Conservation (phyloP, 2,329 filamentous ascomycete species). For the Graphiopsis chlorocephala region DNA sequence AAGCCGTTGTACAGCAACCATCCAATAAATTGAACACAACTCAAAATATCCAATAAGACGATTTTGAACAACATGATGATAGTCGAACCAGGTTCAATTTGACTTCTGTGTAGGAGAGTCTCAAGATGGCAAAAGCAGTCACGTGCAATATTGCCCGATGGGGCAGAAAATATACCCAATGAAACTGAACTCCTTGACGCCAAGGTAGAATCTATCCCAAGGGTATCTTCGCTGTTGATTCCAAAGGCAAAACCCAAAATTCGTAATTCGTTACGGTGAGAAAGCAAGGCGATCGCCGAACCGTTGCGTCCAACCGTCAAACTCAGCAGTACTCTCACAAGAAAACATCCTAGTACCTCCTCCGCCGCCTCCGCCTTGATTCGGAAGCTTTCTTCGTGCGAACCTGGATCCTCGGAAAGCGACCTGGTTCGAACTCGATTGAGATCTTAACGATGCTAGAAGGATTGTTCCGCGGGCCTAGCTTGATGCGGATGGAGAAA, state of each 20-base stretch:
- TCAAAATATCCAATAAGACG: too few species aligned
- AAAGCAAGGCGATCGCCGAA: not conserved
- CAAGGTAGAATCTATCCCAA: too few species aligned
- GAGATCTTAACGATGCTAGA: constrained; percentile 31
- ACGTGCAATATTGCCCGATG: not conserved
- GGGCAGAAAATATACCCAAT: not conserved
- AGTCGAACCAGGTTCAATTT: not conserved
- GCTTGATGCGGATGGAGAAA: constrained; percentile 27
- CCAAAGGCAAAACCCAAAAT: not conserved
- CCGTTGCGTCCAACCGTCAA: not conserved
- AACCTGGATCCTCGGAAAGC: constrained; percentile 30
- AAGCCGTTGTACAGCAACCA: not conserved
- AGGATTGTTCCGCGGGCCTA: constrained; percentile 27
- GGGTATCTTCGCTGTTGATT: not conserved
- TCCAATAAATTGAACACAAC: not conserved
- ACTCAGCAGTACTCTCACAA: not conserved
- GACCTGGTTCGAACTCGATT: constrained; percentile 28
- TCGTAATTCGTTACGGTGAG: not conserved
- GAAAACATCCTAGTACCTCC: not conserved
- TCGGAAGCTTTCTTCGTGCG: constrained; percentile 26
- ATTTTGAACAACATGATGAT: too few species aligned
- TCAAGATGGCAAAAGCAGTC: not conserved
- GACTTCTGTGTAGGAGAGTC: not conserved
- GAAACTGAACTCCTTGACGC: not conserved
- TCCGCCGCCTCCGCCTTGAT: constrained; percentile 18